Evolutionary conservation across 331 rosid species (phyloP).

Genomic region (Stylosanthes scabra): DNA sequence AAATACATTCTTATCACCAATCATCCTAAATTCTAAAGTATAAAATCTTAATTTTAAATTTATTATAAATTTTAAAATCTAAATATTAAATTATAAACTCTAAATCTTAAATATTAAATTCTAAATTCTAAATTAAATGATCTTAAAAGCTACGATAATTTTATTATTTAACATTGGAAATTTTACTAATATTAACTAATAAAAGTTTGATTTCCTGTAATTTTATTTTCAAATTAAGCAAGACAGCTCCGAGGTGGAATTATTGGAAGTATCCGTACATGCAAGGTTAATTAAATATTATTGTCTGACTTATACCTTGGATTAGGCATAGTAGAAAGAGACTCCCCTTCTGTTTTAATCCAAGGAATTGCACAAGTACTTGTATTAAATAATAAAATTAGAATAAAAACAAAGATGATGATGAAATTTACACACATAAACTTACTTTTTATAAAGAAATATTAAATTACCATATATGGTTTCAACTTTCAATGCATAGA

Average conservation of each 20-base stretch:
- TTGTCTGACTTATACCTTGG: slow-evolving; percentile 20
- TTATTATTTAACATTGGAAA: too few species aligned
- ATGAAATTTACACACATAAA: neutral
- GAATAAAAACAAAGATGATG: neutral
- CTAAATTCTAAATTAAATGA: too few species aligned
- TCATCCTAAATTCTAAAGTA: too few species aligned
- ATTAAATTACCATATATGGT: neutral
- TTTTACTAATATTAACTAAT: too few species aligned
- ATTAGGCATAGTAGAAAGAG: neutral
- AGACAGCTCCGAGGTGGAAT: neutral
- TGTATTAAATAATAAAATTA: neutral
- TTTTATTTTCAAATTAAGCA: too few species aligned
- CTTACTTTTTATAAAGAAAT: slow-evolving; percentile 4
- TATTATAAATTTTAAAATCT: too few species aligned
- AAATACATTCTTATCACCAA: too few species aligned
- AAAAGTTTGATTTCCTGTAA: too few species aligned
- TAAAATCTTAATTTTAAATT: too few species aligned
- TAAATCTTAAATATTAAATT: too few species aligned
- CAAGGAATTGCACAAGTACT: slow-evolving; percentile 9
- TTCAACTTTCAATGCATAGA: neutral
- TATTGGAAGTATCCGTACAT: slow-evolving; percentile 28
- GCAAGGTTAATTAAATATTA: slow-evolving; percentile 31
- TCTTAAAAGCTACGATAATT: too few species aligned
- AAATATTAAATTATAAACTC: too few species aligned
- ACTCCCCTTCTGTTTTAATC: neutral